A percentile compares a stretch with the other conserved stretches of the same genome.
These are phyloP conservation scores for Geosiphon pyriformis DNA, from an alignment of 192 early-diverging fungal genomes.

Conservation along the genomic window DNA sequence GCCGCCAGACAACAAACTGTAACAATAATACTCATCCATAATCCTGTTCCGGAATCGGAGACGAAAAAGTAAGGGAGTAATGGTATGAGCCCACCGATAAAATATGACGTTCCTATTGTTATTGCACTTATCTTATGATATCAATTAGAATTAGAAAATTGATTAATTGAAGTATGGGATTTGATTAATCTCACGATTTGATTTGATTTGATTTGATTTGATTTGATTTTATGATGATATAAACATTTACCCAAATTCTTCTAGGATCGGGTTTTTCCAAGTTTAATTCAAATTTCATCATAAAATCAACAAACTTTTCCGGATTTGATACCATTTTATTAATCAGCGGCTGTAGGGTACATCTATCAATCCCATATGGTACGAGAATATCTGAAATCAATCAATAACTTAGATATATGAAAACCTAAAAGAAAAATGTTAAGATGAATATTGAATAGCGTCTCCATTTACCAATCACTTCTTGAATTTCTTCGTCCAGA, in stretches of 20 bases:
- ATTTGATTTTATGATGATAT: no score
- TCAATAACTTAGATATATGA: background rate
- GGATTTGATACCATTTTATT: conserved; percentile 41
- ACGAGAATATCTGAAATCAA: conserved; percentile 43
- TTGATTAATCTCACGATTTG: no score
- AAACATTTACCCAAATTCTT: conserved; percentile 48
- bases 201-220: no score
- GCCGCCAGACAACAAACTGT: conserved; percentile 49
- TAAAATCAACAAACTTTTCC: conserved; percentile 60
- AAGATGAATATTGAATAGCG: background rate
- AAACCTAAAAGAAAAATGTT: background rate
- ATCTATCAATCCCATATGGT: conserved; percentile 51
- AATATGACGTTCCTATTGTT: conserved; percentile 55
- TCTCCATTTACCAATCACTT: conserved; percentile 37
- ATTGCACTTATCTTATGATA: conserved; percentile 50
- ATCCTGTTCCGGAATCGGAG: conserved; percentile 31
- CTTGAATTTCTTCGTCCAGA: conserved; percentile 51
- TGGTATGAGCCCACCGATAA: conserved; percentile 60
- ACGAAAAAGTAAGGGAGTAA: conserved; percentile 54
- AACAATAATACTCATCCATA: conserved; percentile 44
- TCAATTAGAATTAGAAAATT: conserved; percentile 18
- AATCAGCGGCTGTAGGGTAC: conserved; percentile 47
- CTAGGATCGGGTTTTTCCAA: conserved; percentile 51
- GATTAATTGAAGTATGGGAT: no score
- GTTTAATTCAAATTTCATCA: conserved; percentile 64